These are phyloP conservation scores for Emmonsiellopsis sp. DNA, from an alignment of 2,329 filamentous ascomycete species.

Conservation along the genomic window DNA sequence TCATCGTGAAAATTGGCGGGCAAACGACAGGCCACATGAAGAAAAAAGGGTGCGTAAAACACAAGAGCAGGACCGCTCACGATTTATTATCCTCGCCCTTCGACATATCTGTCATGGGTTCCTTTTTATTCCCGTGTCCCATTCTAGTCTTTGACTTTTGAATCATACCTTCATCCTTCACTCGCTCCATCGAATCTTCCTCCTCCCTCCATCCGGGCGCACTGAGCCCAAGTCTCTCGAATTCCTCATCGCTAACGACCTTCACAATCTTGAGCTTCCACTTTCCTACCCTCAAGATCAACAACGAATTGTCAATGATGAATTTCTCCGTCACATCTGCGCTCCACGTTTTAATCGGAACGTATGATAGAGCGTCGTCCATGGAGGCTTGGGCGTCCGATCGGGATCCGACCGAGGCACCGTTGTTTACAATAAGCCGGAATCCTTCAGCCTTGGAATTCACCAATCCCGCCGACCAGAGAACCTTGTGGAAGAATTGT, in stretches of 20 bases:
- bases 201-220: conserved; percentile 43
- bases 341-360: conserved; percentile 37
- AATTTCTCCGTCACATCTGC: conserved; percentile 37
- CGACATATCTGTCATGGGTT: neutral
- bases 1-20: too few relatives aligned
- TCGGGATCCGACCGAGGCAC: conserved; percentile 41
- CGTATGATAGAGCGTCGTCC: conserved; percentile 40
- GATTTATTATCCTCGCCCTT: too few relatives aligned
- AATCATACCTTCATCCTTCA: conserved; percentile 8
- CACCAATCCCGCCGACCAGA: conserved; percentile 44
- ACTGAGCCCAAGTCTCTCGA: conserved; percentile 34
- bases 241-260: conserved; percentile 46
- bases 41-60: too few relatives aligned
- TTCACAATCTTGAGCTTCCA: conserved; percentile 50
- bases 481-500: conserved; percentile 39
- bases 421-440: conserved; percentile 39
- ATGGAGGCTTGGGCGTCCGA: conserved; percentile 31
- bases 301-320: conserved; percentile 39
- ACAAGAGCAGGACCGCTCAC: too few relatives aligned
- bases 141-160: neutral
- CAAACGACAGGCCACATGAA: too few relatives aligned
- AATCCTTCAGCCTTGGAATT: conserved; percentile 43
- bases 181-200: conserved; percentile 8
- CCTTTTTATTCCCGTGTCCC: neutral
- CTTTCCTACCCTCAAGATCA: conserved; percentile 51